phyloP scores from a whole-genome alignment of 805 yeast genomes.

The Saccharomycopsis synnaedendra region DNA sequence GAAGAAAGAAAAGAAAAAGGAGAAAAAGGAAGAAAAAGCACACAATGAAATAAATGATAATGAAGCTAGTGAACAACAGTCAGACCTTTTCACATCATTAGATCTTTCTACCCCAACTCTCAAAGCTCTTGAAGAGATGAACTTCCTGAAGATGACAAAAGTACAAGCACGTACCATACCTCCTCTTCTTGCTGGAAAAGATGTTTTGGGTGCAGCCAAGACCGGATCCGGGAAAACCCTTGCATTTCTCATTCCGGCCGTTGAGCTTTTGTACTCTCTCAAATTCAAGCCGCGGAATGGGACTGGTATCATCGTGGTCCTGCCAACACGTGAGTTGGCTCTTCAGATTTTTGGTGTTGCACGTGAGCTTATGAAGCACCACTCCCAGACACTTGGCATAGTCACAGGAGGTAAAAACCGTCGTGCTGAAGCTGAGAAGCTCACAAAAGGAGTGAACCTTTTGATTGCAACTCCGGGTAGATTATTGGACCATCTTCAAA shows the following conservation, averaged over 20 bases:
- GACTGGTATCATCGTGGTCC: slow-evolving; percentile 89
- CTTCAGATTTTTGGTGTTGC: slow-evolving; percentile 97
- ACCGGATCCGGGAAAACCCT: slow-evolving; percentile 98
- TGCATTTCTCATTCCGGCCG: slow-evolving; percentile 92
- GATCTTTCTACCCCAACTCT: slow-evolving; percentile 73
- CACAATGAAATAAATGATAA: not conserved
- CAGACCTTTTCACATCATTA: slow-evolving; percentile 33
- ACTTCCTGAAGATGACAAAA: slow-evolving; percentile 82
- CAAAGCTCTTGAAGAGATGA: slow-evolving; percentile 78
- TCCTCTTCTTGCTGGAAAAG: slow-evolving; percentile 91
- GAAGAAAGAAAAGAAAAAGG: slow-evolving; percentile 6
- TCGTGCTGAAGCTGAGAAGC: slow-evolving; percentile 93
- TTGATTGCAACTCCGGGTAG: slow-evolving; percentile 98
- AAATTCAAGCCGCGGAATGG: slow-evolving; percentile 97
- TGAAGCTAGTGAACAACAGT: not conserved
- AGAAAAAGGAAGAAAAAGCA: not conserved
- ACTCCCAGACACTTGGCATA: slow-evolving; percentile 89
- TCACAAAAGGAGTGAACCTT: slow-evolving; percentile 86
- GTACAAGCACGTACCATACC: slow-evolving; percentile 96
- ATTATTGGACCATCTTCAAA: slow-evolving; percentile 89
- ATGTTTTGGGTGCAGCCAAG: slow-evolving; percentile 98
- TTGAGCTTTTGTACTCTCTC: slow-evolving; percentile 79
- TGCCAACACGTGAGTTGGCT: slow-evolving; percentile 97
- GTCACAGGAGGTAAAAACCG: slow-evolving; percentile 98
- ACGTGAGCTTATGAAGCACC: slow-evolving; percentile 80